A percentile compares a stretch with the other conserved stretches of the same genome.
Conservation (phyloP, 768 basidiomycete genomes). For the Mycena polygramma region DNA sequence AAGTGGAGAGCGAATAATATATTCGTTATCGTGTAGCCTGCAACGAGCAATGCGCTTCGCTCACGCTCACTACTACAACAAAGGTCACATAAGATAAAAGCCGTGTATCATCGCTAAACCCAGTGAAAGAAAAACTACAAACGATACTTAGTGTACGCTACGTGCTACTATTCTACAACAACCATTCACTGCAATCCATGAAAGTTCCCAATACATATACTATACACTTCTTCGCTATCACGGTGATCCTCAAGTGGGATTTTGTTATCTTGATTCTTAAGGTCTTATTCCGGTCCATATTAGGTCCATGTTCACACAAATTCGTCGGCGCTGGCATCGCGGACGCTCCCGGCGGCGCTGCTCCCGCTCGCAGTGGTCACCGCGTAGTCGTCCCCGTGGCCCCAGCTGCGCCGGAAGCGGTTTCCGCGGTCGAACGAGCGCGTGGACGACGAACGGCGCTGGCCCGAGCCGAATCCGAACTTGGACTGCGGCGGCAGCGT, state of each 20-base stretch:
- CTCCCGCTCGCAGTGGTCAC: conserved; percentile 33
- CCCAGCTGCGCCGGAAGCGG: conserved; percentile 34
- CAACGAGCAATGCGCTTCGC: too few species aligned
- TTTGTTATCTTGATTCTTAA: neutral
- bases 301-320: neutral
- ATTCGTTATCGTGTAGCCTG: too few species aligned
- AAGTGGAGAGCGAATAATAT: conserved; percentile 43
- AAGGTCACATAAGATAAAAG: neutral
- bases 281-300: neutral
- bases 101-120: conserved; percentile 1
- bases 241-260: neutral
- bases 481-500: conserved; percentile 35
- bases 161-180: neutral
- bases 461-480: neutral
- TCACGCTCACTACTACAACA: too few species aligned
- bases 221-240: conserved; percentile 5
- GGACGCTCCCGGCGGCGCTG: conserved; percentile 35
- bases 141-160: neutral
- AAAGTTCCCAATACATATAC: conserved; percentile 19
- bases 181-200: conserved; percentile 8
- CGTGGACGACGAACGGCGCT: conserved; percentile 32
- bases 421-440: conserved; percentile 35
- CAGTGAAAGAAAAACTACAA: neutral
- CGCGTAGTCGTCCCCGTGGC: conserved; percentile 32
- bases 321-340: neutral